These are phyloP conservation scores for Curvularia sp. DNA, from an alignment of 2,329 filamentous ascomycete genomes.

Conservation along the genomic window DNA sequence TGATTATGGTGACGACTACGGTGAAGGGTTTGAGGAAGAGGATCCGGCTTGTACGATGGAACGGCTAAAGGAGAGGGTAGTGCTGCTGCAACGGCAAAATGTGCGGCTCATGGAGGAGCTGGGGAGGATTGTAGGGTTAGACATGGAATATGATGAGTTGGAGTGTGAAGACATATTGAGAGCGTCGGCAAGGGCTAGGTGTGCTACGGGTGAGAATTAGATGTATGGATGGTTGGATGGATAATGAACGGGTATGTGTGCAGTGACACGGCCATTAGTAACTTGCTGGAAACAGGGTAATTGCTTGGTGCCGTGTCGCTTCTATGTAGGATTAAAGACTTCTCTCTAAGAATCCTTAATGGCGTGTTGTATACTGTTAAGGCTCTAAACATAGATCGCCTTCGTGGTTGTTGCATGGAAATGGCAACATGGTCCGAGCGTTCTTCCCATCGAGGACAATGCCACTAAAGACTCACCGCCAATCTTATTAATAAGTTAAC, in stretches of 20 bases:
- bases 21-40: conserved; percentile 19
- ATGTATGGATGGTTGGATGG: neutral
- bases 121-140: conserved; percentile 37
- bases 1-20: conserved; percentile 10
- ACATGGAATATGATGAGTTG: conserved; percentile 31
- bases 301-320: neutral
- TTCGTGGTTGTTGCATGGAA: conserved; percentile 9
- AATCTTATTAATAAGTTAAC: conserved; percentile 34
- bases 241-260: neutral
- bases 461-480: conserved; percentile 26
- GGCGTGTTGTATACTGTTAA: neutral
- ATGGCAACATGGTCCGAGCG: neutral
- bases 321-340: neutral
- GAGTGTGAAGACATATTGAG: conserved; percentile 28
- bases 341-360: neutral
- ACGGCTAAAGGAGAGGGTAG: conserved; percentile 29
- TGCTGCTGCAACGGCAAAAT: conserved; percentile 36
- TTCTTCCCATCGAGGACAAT: neutral
- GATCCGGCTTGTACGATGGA: conserved; percentile 22
- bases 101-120: conserved; percentile 36
- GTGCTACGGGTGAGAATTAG: neutral
- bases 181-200: conserved; percentile 22
- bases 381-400: neutral
- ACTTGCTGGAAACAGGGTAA: neutral
- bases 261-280: neutral